phyloP scores from a whole-genome alignment of 257 asterid genomes.

The Solanum pennellii region DNA sequence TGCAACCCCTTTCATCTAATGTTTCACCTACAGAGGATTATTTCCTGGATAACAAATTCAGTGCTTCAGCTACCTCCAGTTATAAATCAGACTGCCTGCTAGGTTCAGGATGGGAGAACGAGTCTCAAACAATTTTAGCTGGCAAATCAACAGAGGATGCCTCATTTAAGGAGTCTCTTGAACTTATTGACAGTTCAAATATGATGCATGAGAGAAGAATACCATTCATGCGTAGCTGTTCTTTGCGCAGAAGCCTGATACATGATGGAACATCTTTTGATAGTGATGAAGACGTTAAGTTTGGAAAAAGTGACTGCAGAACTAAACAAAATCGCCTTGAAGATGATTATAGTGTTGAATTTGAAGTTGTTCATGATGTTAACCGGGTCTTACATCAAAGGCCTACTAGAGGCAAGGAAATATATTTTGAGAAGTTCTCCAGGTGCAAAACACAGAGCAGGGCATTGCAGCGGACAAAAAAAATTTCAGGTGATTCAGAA shows the following conservation, averaged over 20 bases:
- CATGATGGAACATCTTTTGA: conserved; percentile 23
- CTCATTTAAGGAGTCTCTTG: conserved; percentile 18
- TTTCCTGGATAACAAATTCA: conserved; percentile 8
- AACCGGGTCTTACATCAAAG: conserved; percentile 14
- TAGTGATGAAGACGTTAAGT: conserved; percentile 24
- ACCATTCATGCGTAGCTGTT: conserved; percentile 40
- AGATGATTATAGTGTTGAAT: conserved; percentile 14
- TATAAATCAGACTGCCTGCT: conserved; percentile 12
- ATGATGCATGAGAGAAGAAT: conserved; percentile 15
- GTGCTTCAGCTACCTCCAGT: conserved; percentile 18
- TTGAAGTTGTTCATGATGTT: conserved; percentile 17
- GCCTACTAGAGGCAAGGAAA: conserved; percentile 11
- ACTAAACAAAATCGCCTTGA: conserved; percentile 17
- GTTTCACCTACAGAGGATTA: conserved; percentile 19
- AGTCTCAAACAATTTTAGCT: conserved; percentile 16
- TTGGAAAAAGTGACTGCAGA: conserved; percentile 16
- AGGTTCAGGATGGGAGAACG: conserved; percentile 26
- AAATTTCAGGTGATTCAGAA: conserved; percentile 9
- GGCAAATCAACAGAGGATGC: conserved; percentile 11
- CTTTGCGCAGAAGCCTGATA: conserved; percentile 21
- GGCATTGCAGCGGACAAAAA: conserved; percentile 10
- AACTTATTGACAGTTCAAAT: conserved; percentile 16
- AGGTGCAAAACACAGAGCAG: conserved; percentile 19
- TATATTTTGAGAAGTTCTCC: conserved; percentile 28
- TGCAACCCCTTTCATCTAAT: conserved; percentile 15